A percentile compares a stretch with the other conserved stretches of the same genome.
Evolutionary conservation across 148 eudicot species (phyloP).

Genomic region (Arctostaphylos glauca): DNA sequence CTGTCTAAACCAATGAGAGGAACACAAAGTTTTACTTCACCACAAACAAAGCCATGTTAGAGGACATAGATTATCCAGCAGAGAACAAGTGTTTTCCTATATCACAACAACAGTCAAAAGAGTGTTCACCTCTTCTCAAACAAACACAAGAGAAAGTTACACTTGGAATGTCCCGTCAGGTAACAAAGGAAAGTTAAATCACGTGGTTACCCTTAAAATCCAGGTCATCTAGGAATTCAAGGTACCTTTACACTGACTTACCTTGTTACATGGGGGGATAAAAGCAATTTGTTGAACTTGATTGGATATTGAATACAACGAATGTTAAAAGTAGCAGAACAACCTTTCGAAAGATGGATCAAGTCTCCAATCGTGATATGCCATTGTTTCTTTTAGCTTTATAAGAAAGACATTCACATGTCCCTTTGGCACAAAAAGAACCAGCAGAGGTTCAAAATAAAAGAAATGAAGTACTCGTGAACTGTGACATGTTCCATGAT

Average conservation of each 20-base stretch:
- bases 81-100: not conserved
- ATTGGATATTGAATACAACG: not conserved
- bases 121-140: not conserved
- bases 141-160: not conserved
- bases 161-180: not conserved
- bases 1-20: not conserved
- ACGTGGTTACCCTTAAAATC: not conserved
- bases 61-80: not conserved
- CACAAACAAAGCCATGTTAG: not conserved
- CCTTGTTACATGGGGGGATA: not conserved
- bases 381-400: not conserved
- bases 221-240: constrained; percentile 6
- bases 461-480: not conserved
- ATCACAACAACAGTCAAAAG: not conserved
- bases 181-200: not conserved
- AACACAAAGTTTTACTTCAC: not conserved
- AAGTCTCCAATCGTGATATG: not conserved
- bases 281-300: not conserved
- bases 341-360: not conserved
- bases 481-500: not conserved
- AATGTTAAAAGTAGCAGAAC: not conserved
- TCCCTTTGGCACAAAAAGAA: not conserved
- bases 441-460: not conserved
- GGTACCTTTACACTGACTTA: not conserved
- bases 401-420: not conserved